Conservation (phyloP, 2,329 filamentous ascomycete species). For the Fusarium pseudograminearum region DNA sequence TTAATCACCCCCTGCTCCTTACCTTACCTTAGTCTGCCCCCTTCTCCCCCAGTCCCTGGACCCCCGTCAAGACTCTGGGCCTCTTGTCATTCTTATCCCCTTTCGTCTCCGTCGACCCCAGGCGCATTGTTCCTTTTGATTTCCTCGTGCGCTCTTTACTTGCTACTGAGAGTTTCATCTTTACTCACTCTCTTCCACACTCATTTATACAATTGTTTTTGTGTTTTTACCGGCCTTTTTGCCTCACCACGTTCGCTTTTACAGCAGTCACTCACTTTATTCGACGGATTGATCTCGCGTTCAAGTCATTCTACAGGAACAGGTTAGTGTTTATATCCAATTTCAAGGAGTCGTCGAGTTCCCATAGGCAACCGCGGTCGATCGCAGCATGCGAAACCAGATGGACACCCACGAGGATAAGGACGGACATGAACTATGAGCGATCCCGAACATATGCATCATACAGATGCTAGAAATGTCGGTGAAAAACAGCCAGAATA, state of each 20-base stretch:
- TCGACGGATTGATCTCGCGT: slow-evolving; percentile 26
- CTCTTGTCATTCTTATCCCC: slow-evolving; percentile 45
- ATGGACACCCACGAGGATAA: not conserved
- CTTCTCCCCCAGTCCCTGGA: slow-evolving; percentile 33
- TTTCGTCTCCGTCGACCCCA: slow-evolving; percentile 45
- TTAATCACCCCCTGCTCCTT: slow-evolving; percentile 19
- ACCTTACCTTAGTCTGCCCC: slow-evolving; percentile 24
- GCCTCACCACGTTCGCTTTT: slow-evolving; percentile 50
- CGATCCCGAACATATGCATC: not conserved
- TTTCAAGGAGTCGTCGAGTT: not conserved
- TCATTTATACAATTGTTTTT: slow-evolving; percentile 58
- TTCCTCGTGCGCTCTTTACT: slow-evolving; percentile 52
- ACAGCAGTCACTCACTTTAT: slow-evolving; percentile 45
- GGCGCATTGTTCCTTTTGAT: slow-evolving; percentile 45
- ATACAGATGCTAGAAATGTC: not conserved
- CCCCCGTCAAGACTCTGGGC: slow-evolving; percentile 41
- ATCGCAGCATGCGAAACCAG: not conserved
- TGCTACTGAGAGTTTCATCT: slow-evolving; percentile 63
- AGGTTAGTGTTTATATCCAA: slow-evolving; percentile 39
- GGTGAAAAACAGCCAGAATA: not conserved
- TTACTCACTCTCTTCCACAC: slow-evolving; percentile 66
- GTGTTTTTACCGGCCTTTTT: slow-evolving; percentile 37
- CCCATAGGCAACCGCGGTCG: not conserved
- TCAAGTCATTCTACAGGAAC: slow-evolving; percentile 34
- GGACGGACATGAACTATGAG: not conserved